Evolutionary conservation across 164 flowering plant genomes (phyloP).

Genomic region (Houttuynia cordata): DNA sequence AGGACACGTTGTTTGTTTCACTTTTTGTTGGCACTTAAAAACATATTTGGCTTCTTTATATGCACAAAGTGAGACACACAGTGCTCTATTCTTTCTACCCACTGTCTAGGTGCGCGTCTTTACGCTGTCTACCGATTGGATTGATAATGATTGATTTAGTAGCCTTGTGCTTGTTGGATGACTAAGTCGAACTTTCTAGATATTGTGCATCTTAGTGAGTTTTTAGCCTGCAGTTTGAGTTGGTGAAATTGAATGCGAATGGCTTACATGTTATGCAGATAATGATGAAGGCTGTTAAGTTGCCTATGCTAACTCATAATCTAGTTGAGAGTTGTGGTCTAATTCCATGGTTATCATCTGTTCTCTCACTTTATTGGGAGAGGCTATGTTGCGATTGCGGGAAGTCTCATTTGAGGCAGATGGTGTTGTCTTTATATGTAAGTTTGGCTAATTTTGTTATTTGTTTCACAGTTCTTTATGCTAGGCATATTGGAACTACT

Average conservation of each 20-base stretch:
- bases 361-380: conserved; percentile 26
- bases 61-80: too few relatives aligned
- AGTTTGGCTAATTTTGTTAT: not conserved
- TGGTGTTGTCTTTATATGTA: conserved; percentile 47
- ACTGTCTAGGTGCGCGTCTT: too few relatives aligned
- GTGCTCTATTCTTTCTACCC: too few relatives aligned
- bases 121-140: too few relatives aligned
- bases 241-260: not conserved
- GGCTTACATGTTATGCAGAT: conserved; percentile 35
- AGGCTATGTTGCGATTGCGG: conserved; percentile 18
- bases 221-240: too few relatives aligned
- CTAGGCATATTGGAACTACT: not conserved
- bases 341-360: conserved; percentile 67
- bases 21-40: too few relatives aligned
- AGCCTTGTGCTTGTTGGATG: not conserved
- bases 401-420: conserved; percentile 12
- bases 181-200: not conserved
- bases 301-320: conserved; percentile 33
- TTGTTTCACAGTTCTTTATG: not conserved
- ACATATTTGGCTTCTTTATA: too few relatives aligned
- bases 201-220: not conserved
- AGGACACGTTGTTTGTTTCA: too few relatives aligned
- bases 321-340: conserved; percentile 57
- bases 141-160: not conserved
- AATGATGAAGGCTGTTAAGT: conserved; percentile 55